A percentile compares a stretch with the other conserved stretches of the same genome.
These are phyloP conservation scores for Camellia lanceoleosa DNA, from an alignment of 148 eudicot genomes.

Conservation along the genomic window DNA sequence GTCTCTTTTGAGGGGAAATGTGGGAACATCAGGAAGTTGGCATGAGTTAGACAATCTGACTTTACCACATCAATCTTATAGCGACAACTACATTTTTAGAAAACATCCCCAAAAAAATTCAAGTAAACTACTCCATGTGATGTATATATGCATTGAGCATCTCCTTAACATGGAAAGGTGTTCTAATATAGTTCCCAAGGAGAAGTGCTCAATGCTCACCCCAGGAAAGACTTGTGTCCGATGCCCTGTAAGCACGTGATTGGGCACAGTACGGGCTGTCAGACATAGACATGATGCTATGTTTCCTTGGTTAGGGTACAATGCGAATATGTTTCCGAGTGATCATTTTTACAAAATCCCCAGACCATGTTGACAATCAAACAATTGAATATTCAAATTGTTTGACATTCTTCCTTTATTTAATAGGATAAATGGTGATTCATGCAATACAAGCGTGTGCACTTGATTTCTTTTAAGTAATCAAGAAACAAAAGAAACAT, in stretches of 20 bases:
- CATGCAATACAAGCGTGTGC: background rate
- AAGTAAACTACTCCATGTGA: background rate
- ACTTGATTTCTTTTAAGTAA: background rate
- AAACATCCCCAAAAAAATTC: background rate
- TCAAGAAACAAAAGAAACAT: background rate
- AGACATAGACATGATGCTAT: background rate
- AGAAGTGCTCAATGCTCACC: background rate
- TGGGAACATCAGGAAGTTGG: background rate
- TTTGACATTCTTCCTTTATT: background rate
- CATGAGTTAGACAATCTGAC: background rate
- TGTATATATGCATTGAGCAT: background rate
- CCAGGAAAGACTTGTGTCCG: background rate
- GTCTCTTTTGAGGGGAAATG: slow-evolving; percentile 2
- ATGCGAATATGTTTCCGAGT: background rate
- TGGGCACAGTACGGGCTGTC: background rate
- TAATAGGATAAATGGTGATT: background rate
- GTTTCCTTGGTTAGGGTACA: background rate
- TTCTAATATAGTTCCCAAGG: background rate
- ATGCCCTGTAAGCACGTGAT: background rate
- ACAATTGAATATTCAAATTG: background rate
- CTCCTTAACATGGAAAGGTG: background rate
- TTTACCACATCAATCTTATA: slow-evolving; percentile 4
- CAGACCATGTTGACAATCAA: background rate
- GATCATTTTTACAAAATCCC: background rate
- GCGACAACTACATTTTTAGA: background rate